Evolutionary conservation across 108 stramenopile species (phyloP).

Genomic region (Tribonema minus): DNA sequence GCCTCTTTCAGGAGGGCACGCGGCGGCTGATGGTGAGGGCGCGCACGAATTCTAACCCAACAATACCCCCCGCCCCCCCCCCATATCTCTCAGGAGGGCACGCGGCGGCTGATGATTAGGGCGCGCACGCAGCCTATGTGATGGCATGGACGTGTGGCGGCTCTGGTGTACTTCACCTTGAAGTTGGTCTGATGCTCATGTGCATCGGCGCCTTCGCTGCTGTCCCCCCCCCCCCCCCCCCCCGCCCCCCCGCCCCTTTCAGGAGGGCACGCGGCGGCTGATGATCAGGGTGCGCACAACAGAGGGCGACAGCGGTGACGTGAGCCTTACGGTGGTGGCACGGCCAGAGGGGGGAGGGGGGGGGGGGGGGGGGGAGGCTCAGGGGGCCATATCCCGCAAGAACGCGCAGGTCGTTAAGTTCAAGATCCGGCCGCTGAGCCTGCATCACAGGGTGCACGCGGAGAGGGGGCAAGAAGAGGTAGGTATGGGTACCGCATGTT

Average conservation of each 20-base stretch:
- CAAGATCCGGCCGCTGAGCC: constrained; percentile 50
- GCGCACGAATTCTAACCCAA: constrained; percentile 45
- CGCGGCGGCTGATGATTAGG: no score
- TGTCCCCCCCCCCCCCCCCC: no score
- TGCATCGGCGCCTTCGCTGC: no score
- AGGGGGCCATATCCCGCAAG: neutral
- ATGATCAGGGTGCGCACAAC: constrained; percentile 32
- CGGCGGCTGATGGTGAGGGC: no score
- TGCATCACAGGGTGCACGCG: constrained; percentile 44
- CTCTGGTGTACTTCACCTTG: no score
- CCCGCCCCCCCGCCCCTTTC: no score
- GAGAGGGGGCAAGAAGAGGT: no score
- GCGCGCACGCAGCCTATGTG: no score
- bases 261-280: constrained; percentile 23
- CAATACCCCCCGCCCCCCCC: no score
- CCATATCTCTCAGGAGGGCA: constrained; percentile 47
- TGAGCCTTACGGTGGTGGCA: constrained; percentile 47
- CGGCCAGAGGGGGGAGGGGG: neutral
- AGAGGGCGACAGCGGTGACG: constrained; percentile 52
- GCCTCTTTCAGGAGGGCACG: constrained; percentile 31
- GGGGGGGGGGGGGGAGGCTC: neutral
- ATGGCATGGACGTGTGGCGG: no score
- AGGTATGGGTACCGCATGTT: no score
- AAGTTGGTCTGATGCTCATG: no score
- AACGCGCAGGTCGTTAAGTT: constrained; percentile 44